phyloP scores from a whole-genome alignment of 805 yeast genomes.

The Wickerhamomyces rabaulensis region DNA sequence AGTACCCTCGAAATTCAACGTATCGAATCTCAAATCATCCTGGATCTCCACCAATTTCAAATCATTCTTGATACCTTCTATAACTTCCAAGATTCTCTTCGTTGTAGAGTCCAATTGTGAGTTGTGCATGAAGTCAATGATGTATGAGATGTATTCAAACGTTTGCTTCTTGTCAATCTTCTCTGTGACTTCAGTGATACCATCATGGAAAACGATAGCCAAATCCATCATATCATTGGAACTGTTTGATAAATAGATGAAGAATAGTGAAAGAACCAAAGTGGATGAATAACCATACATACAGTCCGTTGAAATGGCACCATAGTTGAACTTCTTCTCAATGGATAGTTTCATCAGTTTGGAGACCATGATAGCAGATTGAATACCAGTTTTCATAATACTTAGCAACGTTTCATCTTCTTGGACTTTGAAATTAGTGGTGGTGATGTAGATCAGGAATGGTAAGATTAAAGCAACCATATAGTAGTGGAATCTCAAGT shows the following conservation, averaged over 20 bases:
- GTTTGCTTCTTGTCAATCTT: constrained; percentile 17
- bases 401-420: constrained; percentile 38
- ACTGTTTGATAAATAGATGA: constrained; percentile 26
- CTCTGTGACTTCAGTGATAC: background rate
- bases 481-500: constrained; percentile 36
- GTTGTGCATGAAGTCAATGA: constrained; percentile 19
- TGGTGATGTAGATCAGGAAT: constrained; percentile 34
- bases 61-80: constrained; percentile 37
- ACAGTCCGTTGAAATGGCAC: constrained; percentile 40
- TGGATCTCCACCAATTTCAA: constrained; percentile 31
- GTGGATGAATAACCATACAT: constrained; percentile 39
- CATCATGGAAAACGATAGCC: constrained; percentile 1
- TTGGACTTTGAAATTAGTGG: constrained; percentile 29
- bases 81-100: constrained; percentile 37
- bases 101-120: constrained; percentile 35
- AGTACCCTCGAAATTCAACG: constrained; percentile 15
- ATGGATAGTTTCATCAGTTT: constrained; percentile 31
- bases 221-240: constrained; percentile 18
- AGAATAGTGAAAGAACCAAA: constrained; percentile 36
- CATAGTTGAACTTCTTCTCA: constrained; percentile 29
- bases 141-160: constrained; percentile 17
- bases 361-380: constrained; percentile 34
- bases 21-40: constrained; percentile 20
- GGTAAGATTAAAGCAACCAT: constrained; percentile 39
- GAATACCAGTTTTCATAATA: constrained; percentile 35